phyloP scores from a whole-genome alignment of 2,329 filamentous ascomycete genomes.

The Teratosphaeria pseudoeucalypti region DNA sequence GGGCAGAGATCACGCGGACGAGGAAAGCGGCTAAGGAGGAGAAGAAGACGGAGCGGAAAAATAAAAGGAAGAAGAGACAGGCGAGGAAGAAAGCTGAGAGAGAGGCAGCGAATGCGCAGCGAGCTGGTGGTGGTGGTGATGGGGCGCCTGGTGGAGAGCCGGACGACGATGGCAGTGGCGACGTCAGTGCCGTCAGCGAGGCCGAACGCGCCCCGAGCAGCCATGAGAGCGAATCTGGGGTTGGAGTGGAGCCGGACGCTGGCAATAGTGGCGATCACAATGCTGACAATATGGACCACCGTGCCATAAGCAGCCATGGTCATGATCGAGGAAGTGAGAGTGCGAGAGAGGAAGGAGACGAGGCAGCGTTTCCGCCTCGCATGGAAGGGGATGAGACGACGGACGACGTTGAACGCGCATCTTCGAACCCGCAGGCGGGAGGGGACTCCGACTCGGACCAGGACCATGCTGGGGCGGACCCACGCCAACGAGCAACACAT shows the following conservation, averaged over 20 bases:
- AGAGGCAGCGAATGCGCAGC: background rate
- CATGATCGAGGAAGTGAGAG: background rate
- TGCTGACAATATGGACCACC: background rate
- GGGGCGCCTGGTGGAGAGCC: background rate
- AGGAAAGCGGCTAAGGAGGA: background rate
- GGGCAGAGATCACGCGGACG: background rate
- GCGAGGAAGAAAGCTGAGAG: background rate
- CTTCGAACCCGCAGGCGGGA: too few relatives aligned
- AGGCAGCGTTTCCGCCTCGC: too few relatives aligned
- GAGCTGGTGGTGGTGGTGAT: background rate
- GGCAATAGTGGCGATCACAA: background rate
- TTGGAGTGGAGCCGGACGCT: background rate
- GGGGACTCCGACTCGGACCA: too few relatives aligned
- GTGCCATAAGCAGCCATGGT: background rate
- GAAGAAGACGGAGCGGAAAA: background rate
- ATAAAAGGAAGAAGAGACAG: background rate
- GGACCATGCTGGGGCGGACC: too few relatives aligned
- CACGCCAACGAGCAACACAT: too few relatives aligned
- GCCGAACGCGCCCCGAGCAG: background rate
- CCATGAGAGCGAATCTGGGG: background rate
- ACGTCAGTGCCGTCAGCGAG: background rate
- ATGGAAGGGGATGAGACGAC: too few relatives aligned
- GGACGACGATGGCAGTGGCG: background rate
- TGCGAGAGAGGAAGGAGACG: background rate
- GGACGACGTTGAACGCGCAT: too few relatives aligned